phyloP scores from a whole-genome alignment of 2,329 filamentous ascomycete genomes.

The Aspergillus japonicus region DNA sequence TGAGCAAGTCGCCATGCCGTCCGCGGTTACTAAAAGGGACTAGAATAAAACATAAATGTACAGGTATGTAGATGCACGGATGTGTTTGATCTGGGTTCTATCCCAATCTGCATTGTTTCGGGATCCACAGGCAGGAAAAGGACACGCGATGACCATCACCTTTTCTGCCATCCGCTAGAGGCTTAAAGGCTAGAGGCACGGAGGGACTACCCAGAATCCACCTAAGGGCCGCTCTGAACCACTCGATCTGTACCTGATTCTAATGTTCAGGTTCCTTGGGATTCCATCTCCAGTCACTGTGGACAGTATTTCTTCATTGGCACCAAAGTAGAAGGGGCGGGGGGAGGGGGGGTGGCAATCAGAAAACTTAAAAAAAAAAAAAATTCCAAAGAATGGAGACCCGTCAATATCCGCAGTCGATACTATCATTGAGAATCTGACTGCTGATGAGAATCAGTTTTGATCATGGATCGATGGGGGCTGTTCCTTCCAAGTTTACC shows the following conservation, averaged over 20 bases:
- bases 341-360: no score
- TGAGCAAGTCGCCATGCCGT: no score
- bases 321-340: no score
- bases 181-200: neutral
- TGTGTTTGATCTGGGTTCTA: slow-evolving; percentile 17
- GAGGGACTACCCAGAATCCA: neutral
- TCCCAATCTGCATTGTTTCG: slow-evolving; percentile 15
- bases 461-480: no score
- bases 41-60: neutral
- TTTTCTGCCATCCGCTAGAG: slow-evolving; percentile 16
- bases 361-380: no score
- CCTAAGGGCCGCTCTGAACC: neutral
- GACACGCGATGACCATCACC: slow-evolving; percentile 21
- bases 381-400: no score
- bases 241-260: slow-evolving; percentile 8
- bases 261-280: neutral
- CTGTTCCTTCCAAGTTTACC: no score
- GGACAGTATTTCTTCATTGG: neutral
- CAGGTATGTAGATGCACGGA: slow-evolving; percentile 11
- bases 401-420: no score
- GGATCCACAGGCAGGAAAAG: slow-evolving; percentile 17
- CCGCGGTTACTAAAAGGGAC: no score
- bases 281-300: neutral
- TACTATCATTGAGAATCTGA: no score
- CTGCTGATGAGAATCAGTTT: no score